Conservation (phyloP, 2,329 filamentous ascomycete genomes). For the Pyrenophora graminea region DNA sequence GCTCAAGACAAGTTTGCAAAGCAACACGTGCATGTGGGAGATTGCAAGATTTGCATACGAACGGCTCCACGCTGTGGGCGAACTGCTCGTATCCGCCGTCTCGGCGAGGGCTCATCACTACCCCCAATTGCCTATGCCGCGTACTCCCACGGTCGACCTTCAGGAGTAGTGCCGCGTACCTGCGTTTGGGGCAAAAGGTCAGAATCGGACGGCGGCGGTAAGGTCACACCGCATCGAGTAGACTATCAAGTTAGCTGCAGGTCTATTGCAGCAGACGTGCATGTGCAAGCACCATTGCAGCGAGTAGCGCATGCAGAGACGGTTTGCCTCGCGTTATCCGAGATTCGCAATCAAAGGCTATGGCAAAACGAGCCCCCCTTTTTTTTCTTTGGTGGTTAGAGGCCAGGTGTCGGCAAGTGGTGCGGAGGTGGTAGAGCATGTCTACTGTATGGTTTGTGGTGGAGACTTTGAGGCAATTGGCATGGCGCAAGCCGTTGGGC, state of each 20-base stretch:
- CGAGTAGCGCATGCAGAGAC: conserved; percentile 6
- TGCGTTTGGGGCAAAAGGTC: conserved; percentile 17
- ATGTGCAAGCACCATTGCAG: conserved; percentile 1
- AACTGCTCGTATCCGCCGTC: no score
- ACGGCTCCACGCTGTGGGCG: no score
- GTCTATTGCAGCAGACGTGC: conserved; percentile 7
- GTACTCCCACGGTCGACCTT: neutral
- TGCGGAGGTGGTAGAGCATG: no score
- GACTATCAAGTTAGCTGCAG: conserved; percentile 7
- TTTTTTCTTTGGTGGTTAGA: neutral
- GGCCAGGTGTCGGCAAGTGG: no score
- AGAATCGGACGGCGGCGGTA: conserved; percentile 12
- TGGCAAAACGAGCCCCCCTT: conserved; percentile 2
- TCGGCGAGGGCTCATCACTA: no score
- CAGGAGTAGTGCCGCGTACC: conserved; percentile 30
- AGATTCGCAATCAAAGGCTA: conserved; percentile 12
- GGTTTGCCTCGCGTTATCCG: conserved; percentile 12
- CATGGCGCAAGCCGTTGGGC: conserved; percentile 1
- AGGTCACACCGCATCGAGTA: conserved; percentile 10
- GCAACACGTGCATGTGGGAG: no score
- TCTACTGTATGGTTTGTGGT: neutral
- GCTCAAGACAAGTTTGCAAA: no score
- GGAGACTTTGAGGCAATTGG: neutral
- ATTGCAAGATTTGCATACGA: no score
- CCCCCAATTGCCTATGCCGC: no score